phyloP scores from a whole-genome alignment of 2,329 filamentous ascomycete genomes.

The Fusarium marasasianum region DNA sequence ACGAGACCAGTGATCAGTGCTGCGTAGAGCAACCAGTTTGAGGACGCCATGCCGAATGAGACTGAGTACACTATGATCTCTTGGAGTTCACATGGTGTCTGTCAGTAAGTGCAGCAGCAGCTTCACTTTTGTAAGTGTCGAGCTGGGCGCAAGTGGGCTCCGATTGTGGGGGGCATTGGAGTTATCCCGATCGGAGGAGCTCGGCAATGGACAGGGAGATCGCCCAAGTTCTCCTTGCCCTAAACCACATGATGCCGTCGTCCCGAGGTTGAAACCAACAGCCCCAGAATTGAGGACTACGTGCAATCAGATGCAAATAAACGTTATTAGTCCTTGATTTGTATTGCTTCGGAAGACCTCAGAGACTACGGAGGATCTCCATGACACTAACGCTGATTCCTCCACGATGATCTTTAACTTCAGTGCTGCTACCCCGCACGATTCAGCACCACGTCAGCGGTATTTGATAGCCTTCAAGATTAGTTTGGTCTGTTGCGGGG shows the following conservation, averaged over 20 bases:
- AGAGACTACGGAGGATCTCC: neutral
- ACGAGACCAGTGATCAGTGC: neutral
- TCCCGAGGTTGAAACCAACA: neutral
- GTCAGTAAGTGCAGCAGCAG: neutral
- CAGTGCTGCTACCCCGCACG: neutral
- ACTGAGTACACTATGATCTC: fast-evolving
- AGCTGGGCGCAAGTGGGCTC: neutral
- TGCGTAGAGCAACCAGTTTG: neutral
- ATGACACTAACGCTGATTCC: neutral
- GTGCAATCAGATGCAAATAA: neutral
- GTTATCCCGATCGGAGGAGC: neutral
- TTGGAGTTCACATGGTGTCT: fast-evolving
- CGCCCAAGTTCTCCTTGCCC: neutral
- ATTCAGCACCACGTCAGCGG: neutral
- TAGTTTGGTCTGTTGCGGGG: neutral
- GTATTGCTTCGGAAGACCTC: neutral
- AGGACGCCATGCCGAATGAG: fast-evolving
- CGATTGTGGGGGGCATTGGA: neutral
- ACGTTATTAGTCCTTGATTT: no score
- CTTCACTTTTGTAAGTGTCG: neutral
- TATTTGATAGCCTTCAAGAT: neutral
- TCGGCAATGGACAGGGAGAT: neutral
- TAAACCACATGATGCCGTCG: neutral
- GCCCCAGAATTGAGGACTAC: neutral
- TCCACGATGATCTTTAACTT: neutral